These are phyloP conservation scores for Pseudopediastrum boryanum DNA, from an alignment of 139 green algal species.

Conservation along the genomic window DNA sequence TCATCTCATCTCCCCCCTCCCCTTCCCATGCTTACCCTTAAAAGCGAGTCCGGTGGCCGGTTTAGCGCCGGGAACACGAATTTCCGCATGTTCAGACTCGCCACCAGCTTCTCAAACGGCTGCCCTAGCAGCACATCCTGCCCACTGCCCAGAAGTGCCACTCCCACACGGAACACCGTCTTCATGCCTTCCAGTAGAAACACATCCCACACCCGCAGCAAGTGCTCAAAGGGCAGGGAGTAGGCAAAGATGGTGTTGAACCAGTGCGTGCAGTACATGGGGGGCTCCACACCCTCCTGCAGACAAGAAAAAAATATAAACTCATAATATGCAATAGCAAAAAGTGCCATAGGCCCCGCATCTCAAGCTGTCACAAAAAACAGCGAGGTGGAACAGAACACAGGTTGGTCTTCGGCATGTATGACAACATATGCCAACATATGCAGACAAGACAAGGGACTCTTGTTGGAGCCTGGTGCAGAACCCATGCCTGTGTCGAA, in stretches of 20 bases:
- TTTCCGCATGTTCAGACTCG: constrained; percentile 33
- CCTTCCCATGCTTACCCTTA: constrained; percentile 10
- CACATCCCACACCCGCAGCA: constrained; percentile 85
- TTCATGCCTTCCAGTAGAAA: constrained; percentile 81
- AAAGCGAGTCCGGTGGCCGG: constrained; percentile 40
- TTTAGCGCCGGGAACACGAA: constrained; percentile 44
- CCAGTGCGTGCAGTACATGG: constrained; percentile 87
- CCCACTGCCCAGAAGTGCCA: constrained; percentile 65
- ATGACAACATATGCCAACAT: too few relatives aligned
- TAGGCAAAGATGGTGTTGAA: constrained; percentile 93
- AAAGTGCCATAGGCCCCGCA: too few relatives aligned
- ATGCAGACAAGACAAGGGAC: too few relatives aligned
- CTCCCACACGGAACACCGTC: constrained; percentile 72
- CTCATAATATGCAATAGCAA: too few relatives aligned
- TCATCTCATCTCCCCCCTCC: background rate
- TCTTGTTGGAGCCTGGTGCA: too few relatives aligned
- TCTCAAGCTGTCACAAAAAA: too few relatives aligned
- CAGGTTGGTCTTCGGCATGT: too few relatives aligned
- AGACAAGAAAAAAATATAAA: background rate
- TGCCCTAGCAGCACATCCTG: constrained; percentile 58
- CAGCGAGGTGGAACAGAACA: too few relatives aligned
- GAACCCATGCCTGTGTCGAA: too few relatives aligned
- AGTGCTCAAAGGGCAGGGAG: constrained; percentile 80
- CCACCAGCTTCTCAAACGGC: constrained; percentile 64
- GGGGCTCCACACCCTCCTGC: constrained; percentile 58